A percentile compares a stretch with the other conserved stretches of the same genome.
Evolutionary conservation across 2,329 filamentous ascomycete genomes (phyloP).

Genomic region (Venturia effusa): DNA sequence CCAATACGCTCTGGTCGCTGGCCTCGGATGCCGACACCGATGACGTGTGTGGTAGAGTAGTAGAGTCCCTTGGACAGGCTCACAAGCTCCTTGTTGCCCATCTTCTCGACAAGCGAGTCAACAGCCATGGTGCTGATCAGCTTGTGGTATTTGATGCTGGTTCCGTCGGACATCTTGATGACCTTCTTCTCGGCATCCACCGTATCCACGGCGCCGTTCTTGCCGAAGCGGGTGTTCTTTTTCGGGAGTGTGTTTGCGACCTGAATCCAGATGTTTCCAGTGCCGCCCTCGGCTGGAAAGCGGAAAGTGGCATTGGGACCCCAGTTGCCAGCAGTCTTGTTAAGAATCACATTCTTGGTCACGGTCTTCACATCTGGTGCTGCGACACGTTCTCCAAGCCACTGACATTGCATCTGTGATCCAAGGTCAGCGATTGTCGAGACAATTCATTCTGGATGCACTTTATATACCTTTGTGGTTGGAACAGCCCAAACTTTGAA

Average conservation of each 20-base stretch:
- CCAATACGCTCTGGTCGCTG: constrained; percentile 88
- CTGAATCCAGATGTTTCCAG: constrained; percentile 97
- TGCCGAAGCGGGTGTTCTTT: constrained; percentile 84
- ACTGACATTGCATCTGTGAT: constrained; percentile 92
- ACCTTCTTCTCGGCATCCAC: constrained; percentile 78
- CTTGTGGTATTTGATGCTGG: constrained; percentile 81
- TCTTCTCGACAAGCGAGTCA: constrained; percentile 74
- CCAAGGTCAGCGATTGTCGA: background rate
- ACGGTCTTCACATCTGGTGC: constrained; percentile 91
- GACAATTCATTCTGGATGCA: background rate
- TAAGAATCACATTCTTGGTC: constrained; percentile 86
- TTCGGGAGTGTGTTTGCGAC: constrained; percentile 87
- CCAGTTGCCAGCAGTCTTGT: constrained; percentile 96
- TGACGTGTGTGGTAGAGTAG: constrained; percentile 95
- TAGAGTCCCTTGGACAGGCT: constrained; percentile 79
- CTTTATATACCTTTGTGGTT: constrained; percentile 68
- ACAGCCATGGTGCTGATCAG: constrained; percentile 95
- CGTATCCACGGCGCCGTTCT: constrained; percentile 72
- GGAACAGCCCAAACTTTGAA: constrained; percentile 99
- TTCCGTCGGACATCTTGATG: constrained; percentile 74
- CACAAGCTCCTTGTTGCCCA: constrained; percentile 78
- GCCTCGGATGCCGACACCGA: constrained; percentile 90
- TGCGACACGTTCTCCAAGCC: constrained; percentile 97
- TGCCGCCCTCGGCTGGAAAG: constrained; percentile 91
- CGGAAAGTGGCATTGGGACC: constrained; percentile 97